Evolutionary conservation across 1,284 basidiomycete species (phyloP), one percentile per base, ranked within the genome.

Genomic region (Malassezia globosa): DNA sequence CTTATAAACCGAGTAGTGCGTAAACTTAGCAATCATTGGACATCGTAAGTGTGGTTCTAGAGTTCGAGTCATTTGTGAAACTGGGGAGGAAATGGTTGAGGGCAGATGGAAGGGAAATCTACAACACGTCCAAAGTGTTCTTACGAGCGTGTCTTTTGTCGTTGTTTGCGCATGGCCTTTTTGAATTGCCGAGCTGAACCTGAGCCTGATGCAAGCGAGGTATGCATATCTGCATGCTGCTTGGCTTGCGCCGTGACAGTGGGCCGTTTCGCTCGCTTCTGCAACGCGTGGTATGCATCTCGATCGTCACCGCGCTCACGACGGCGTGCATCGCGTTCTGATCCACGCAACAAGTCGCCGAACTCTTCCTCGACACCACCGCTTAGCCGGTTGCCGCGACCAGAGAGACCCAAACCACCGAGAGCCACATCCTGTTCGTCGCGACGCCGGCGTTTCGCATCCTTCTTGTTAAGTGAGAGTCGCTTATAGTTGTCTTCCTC

Each of bases 401-500:
- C 36, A 11, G 58, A 59, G 40, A 62, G 53, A 31, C 65, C 64
- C 5, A 63, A 60, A 13, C 74, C 72, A 41, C 94, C 92, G n/a
- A 96, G 76, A 6, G 88, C 88, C 56, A 96, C 76, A 58, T 89
- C 86, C 62, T 81, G 87, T 72, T 97, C 92, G 72, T 97, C 92
- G 54, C 82, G 77, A 48, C 75, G 74, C n/a, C 92, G 77, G 47
- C 82, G 76, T 66, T 79, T 81, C 18, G 80, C 79, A 46, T 95
- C 92, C 66, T 82, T 83, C 78, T 95, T 96, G 72, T 83, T 85
- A 79, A 89, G 84, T 54, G 92, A 79, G 47, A 96, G 72, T 47
- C 92, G 81, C 23, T 85, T 88, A 75, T 96, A 89, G 73, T 95
- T 92, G 46, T 87, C 86, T 73, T 96, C 92, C 74, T 97, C 92